Percentiles rank a stretch among this genome's conserved stretches.
These are phyloP conservation scores for Leucaena leucocephala DNA, from an alignment of 306 rosid species.

Conservation along the genomic window DNA sequence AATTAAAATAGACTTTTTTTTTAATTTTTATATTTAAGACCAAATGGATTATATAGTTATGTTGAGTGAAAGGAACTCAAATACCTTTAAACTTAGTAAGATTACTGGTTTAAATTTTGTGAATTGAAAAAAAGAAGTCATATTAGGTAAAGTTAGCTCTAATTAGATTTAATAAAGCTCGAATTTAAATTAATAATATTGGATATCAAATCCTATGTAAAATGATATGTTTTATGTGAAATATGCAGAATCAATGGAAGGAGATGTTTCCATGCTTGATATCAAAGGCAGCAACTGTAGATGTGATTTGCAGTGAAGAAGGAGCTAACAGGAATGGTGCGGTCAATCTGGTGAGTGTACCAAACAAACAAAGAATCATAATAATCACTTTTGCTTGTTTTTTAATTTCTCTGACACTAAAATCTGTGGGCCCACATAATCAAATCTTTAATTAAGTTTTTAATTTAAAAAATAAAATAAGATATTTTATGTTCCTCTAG, in stretches of 20 bases:
- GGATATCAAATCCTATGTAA: no score
- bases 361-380: background rate
- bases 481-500: no score
- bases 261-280: slow-evolving; percentile 95
- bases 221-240: slow-evolving; percentile 7
- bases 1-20: no score
- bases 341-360: slow-evolving; percentile 78
- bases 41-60: no score
- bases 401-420: background rate
- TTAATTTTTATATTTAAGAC: no score
- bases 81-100: no score
- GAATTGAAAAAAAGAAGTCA: no score
- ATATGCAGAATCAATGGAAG: slow-evolving; percentile 87
- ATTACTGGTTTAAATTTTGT: no score
- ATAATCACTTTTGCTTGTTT: background rate
- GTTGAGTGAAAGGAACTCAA: no score
- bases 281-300: slow-evolving; percentile 88
- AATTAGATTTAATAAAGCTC: no score
- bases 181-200: background rate
- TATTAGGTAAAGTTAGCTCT: no score
- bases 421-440: background rate
- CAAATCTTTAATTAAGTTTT: background rate
- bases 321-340: slow-evolving; percentile 71
- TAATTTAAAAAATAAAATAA: background rate
- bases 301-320: slow-evolving; percentile 80